Percentiles rank a stretch among this genome's conserved stretches.
Conservation (phyloP, 116 monocot genomes). For the Zostera marina region DNA sequence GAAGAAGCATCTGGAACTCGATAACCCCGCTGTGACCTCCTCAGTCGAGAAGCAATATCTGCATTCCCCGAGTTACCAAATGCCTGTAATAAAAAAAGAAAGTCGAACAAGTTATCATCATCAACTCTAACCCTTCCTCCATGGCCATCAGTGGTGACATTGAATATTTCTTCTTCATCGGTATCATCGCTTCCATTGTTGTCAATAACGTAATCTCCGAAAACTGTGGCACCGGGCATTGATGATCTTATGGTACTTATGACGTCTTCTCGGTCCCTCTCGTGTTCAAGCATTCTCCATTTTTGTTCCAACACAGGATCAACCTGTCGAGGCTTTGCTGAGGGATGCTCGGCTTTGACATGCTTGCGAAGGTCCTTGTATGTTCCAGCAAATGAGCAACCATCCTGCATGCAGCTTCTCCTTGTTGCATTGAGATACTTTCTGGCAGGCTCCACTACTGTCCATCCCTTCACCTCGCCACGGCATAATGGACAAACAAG, state of each 20-base stretch:
- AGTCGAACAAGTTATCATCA: constrained; percentile 11
- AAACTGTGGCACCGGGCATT: constrained; percentile 50
- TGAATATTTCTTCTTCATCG: constrained; percentile 4
- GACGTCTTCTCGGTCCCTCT: constrained; percentile 69
- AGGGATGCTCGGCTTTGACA: constrained; percentile 43
- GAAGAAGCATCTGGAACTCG: constrained; percentile 1
- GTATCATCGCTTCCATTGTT: constrained; percentile 9
- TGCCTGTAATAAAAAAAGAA: constrained; percentile 14
- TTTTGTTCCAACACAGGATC: constrained; percentile 59
- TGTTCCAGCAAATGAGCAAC: constrained; percentile 52
- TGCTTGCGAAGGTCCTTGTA: constrained; percentile 63
- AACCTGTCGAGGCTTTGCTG: constrained; percentile 39
- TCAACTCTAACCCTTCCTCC: constrained; percentile 3
- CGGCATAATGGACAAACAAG: constrained; percentile 80
- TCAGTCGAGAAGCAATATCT: constrained; percentile 5
- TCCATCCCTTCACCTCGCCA: constrained; percentile 88
- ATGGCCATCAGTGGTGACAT: background rate
- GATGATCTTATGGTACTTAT: constrained; percentile 58
- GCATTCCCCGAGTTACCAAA: constrained; percentile 13
- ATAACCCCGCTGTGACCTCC: constrained; percentile 12
- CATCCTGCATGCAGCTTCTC: constrained; percentile 69
- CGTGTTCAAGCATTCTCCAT: constrained; percentile 52
- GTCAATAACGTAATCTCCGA: constrained; percentile 87
- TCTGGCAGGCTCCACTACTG: constrained; percentile 75
- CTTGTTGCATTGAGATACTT: constrained; percentile 55